Percentiles rank a stretch among this genome's conserved stretches.
Conservation (phyloP, 2,329 filamentous ascomycete genomes). For the Cladosporium sphaerospermum region DNA sequence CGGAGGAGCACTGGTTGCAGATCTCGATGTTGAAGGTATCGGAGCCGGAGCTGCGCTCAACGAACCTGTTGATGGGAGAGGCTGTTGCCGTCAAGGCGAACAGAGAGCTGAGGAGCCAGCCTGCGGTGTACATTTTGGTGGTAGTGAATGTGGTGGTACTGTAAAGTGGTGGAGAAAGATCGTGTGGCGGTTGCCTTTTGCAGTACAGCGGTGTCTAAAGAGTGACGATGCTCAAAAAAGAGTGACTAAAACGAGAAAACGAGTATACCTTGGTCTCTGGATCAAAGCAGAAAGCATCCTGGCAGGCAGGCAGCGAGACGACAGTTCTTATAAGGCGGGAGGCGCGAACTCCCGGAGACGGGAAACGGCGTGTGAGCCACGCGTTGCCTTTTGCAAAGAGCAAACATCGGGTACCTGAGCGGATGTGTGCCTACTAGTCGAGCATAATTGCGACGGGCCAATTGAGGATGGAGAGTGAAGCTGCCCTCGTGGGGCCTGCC, state of each 20-base stretch:
- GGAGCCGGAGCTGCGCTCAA: slow-evolving; percentile 10
- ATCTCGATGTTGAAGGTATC: slow-evolving; percentile 25
- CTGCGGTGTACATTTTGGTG: slow-evolving; percentile 5
- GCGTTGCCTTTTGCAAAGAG: background rate
- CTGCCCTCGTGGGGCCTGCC: too few relatives aligned
- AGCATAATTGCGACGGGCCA: too few relatives aligned
- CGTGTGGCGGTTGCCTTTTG: background rate
- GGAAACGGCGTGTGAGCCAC: background rate
- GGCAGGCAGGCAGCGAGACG: background rate
- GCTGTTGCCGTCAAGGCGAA: slow-evolving; percentile 11
- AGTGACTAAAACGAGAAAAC: background rate
- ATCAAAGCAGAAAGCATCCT: background rate
- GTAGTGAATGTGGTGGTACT: slow-evolving; percentile 1
- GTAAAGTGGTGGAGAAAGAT: background rate
- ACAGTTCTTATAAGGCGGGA: background rate
- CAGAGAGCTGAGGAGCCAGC: slow-evolving; percentile 7
- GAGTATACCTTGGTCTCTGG: background rate
- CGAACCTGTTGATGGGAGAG: slow-evolving; percentile 2
- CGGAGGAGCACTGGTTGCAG: slow-evolving; percentile 22
- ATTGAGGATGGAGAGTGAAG: too few relatives aligned
- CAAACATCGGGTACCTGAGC: too few relatives aligned
- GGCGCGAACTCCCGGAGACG: background rate
- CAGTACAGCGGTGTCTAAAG: background rate
- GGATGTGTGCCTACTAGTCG: too few relatives aligned
- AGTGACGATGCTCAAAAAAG: slow-evolving; percentile 1